A percentile compares a stretch with the other conserved stretches of the same genome.
Evolutionary conservation across 2,329 filamentous ascomycete genomes (phyloP).

Genomic region (Ascocoryne sarcoides): DNA sequence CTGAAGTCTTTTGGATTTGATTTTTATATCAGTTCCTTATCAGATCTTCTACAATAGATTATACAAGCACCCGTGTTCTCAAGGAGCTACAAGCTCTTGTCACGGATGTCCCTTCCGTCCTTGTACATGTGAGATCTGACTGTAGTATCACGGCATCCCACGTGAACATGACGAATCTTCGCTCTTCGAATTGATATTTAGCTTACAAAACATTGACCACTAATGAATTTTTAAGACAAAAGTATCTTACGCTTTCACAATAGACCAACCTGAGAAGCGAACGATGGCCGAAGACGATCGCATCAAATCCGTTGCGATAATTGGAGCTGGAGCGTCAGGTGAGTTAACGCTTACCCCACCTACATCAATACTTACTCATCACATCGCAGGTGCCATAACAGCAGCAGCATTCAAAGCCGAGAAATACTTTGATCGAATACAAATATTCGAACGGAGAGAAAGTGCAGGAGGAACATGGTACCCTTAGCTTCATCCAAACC

Average conservation of each 20-base stretch:
- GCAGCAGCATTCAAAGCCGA: slow-evolving; percentile 45
- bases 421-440: slow-evolving; percentile 46
- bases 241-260: neutral
- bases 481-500: neutral
- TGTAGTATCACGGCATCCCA: slow-evolving; percentile 10
- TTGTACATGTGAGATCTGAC: no score
- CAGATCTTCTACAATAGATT: no score
- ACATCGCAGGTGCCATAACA: slow-evolving; percentile 35
- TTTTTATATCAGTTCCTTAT: no score
- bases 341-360: slow-evolving; percentile 8
- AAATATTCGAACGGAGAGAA: slow-evolving; percentile 52
- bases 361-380: neutral
- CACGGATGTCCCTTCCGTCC: no score
- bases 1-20: no score
- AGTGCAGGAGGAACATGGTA: slow-evolving; percentile 50
- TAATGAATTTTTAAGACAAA: neutral
- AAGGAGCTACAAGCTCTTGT: no score
- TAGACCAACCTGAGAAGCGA: neutral
- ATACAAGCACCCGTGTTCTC: no score
- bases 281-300: slow-evolving; percentile 12
- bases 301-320: slow-evolving; percentile 35
- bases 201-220: neutral
- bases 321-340: slow-evolving; percentile 37
- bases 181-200: neutral
- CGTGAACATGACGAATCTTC: slow-evolving; percentile 11